These are phyloP conservation scores for Fusarium penzigii DNA, from an alignment of 2,329 filamentous ascomycete genomes.

Conservation along the genomic window DNA sequence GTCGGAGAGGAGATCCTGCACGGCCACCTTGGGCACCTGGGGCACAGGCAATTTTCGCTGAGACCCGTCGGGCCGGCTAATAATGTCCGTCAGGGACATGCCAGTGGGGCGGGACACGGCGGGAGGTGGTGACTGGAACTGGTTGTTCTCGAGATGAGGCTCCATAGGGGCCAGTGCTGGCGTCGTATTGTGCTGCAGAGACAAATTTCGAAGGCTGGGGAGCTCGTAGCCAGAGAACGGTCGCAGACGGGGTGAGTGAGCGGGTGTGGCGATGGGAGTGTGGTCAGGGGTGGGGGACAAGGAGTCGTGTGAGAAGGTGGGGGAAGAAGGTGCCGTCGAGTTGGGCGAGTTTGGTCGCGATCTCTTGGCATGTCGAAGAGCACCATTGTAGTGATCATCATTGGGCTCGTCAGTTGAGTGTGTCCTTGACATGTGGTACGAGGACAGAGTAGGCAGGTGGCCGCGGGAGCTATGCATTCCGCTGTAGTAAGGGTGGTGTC, in stretches of 20 bases:
- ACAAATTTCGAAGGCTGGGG: constrained; percentile 74
- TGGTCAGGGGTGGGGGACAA: constrained; percentile 94
- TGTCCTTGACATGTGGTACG: constrained; percentile 93
- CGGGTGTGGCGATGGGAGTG: constrained; percentile 96
- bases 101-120: constrained; percentile 60
- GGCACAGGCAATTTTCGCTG: constrained; percentile 90
- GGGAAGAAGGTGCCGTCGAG: constrained; percentile 92
- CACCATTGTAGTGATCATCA: constrained; percentile 74
- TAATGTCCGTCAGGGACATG: constrained; percentile 87
- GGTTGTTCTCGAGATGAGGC: constrained; percentile 50
- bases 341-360: constrained; percentile 92
- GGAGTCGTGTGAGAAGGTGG: constrained; percentile 95
- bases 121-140: constrained; percentile 51
- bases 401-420: constrained; percentile 77
- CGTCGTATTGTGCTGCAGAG: constrained; percentile 53
- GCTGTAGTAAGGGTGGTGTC: constrained; percentile 57
- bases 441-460: constrained; percentile 74
- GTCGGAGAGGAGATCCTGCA: constrained; percentile 78
- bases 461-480: constrained; percentile 52
- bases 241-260: constrained; percentile 88
- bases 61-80: constrained; percentile 82
- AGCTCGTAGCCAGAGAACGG: constrained; percentile 79
- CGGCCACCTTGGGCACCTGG: constrained; percentile 84
- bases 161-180: constrained; percentile 61
- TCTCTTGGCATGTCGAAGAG: constrained; percentile 75